A percentile compares a stretch with the other conserved stretches of the same genome.
These are phyloP conservation scores for Nemophila menziesii DNA, from an alignment of 257 asterid genomes.

Conservation along the genomic window DNA sequence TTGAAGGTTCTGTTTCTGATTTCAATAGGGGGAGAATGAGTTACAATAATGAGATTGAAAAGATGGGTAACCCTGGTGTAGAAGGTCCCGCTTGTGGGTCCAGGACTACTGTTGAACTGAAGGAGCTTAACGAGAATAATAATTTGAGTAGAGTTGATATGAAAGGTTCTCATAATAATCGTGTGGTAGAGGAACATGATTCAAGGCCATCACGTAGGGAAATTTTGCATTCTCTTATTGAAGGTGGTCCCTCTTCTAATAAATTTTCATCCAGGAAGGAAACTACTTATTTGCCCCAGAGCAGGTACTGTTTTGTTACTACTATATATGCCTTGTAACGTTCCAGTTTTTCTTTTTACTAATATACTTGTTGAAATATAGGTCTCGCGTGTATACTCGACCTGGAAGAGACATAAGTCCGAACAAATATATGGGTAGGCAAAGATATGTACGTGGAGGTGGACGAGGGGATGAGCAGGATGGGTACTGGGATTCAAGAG, in stretches of 20 bases:
- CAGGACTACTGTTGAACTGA: conserved; percentile 35
- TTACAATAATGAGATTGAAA: conserved; percentile 21
- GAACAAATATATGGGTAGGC: conserved; percentile 36
- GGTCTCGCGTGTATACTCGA: conserved; percentile 37
- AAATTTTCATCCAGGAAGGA: conserved; percentile 23
- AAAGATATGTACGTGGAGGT: conserved; percentile 34
- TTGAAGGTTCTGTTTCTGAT: conserved; percentile 17
- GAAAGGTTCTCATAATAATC: conserved; percentile 22
- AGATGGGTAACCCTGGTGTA: conserved; percentile 23
- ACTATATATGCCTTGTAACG: neutral
- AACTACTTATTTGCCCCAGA: conserved; percentile 19
- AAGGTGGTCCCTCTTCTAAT: conserved; percentile 34
- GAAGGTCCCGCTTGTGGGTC: conserved; percentile 45
- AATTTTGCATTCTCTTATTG: conserved; percentile 40
- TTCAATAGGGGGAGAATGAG: conserved; percentile 20
- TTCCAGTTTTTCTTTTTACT: neutral
- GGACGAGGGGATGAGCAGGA: conserved; percentile 32
- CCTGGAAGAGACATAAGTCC: conserved; percentile 37
- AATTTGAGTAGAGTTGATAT: conserved; percentile 22
- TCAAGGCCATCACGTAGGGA: conserved; percentile 24
- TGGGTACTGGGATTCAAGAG: conserved; percentile 43
- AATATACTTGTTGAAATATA: conserved; percentile 14
- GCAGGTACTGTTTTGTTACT: conserved; percentile 28
- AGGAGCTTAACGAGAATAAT: conserved; percentile 23
- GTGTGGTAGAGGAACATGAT: conserved; percentile 24